phyloP scores from a whole-genome alignment of 495 filamentous ascomycete species.

The Alectoria sarmentosa region DNA sequence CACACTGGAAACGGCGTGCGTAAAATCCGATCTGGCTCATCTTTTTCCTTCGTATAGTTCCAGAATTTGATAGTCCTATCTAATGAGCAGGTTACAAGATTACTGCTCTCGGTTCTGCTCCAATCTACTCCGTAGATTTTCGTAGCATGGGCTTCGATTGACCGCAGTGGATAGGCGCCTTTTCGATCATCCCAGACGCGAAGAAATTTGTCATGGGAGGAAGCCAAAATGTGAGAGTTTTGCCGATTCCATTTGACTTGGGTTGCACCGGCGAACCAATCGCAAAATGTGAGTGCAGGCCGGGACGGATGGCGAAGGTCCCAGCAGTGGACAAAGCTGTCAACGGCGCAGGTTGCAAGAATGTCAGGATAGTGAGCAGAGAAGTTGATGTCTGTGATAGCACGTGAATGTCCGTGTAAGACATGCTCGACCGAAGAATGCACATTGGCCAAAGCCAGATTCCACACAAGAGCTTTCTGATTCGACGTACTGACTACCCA shows the following conservation, averaged over 20 bases:
- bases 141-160: conserved; percentile 83
- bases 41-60: conserved; percentile 62
- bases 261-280: conserved; percentile 92
- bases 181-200: conserved; percentile 88
- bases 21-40: conserved; percentile 66
- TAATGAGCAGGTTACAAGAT: conserved; percentile 78
- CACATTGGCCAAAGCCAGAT: conserved; percentile 66
- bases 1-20: conserved; percentile 81
- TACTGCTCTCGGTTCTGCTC: conserved; percentile 67
- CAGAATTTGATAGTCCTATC: conserved; percentile 94
- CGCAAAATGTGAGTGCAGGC: conserved; percentile 74
- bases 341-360: conserved; percentile 84
- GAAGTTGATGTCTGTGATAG: conserved; percentile 97
- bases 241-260: conserved; percentile 95
- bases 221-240: conserved; percentile 76
- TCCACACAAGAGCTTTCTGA: conserved; percentile 94
- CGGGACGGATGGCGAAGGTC: conserved; percentile 72
- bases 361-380: conserved; percentile 86
- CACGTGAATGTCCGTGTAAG: conserved; percentile 80
- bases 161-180: conserved; percentile 68
- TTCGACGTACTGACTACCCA: conserved; percentile 95
- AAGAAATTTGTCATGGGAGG: conserved; percentile 79
- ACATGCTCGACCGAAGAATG: conserved; percentile 79
- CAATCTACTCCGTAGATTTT: conserved; percentile 97
- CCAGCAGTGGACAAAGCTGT: conserved; percentile 92